Base-by-base conservation (phyloP, 805 yeast species). In the Schizosaccharomyces cryophilus region DNA sequence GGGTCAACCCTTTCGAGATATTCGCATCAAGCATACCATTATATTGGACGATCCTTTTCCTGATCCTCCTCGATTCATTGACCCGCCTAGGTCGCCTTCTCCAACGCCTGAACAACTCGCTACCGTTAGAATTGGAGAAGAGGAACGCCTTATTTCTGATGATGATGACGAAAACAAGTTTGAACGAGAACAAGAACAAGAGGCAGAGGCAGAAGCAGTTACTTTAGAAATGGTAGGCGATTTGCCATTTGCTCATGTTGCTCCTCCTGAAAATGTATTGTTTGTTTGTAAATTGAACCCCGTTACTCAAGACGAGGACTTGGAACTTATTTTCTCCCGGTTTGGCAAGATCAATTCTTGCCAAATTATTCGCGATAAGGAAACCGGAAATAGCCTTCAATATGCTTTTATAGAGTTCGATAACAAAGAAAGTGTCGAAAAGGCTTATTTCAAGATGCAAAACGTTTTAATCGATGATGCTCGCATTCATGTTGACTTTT, bases 241-340 rank as follows among this genome's bases (percentile, higher is more conserved):
- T 65, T 64, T 83, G 6, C 82, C 84, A 0, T 73, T 74, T 45
- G 80, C 83, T 1, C 77, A 76, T 24, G 77, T 76, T 29, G 75
- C 76, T 64, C 87, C 88, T 0, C 75, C 80, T 61, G 87, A 83
- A 61, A 75, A 74, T 55, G 81, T 80, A 2, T 67, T 83, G 17
- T 83, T 83, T 65, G 76, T 83, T 2, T 82, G 87, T 66, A 80
- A 79, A 64, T 68, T 83, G 64, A 83, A 83, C 64, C 80, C 84
- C 0, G 69, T 82, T 1, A 83, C 88, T 3, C 71, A 72, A n/a
- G 79, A 74, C 30, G 79, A 77, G 4, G 85, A 83, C 60, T 67
- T 83, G 31, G 71, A 73, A 48, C 68, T 77, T 40, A 78, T 83
- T 15, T 83, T 83, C 66, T 72, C 78, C n/a, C 71, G 84, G 60